phyloP scores from a whole-genome alignment of 1,284 basidiomycete genomes.

The Gomphus sp. region DNA sequence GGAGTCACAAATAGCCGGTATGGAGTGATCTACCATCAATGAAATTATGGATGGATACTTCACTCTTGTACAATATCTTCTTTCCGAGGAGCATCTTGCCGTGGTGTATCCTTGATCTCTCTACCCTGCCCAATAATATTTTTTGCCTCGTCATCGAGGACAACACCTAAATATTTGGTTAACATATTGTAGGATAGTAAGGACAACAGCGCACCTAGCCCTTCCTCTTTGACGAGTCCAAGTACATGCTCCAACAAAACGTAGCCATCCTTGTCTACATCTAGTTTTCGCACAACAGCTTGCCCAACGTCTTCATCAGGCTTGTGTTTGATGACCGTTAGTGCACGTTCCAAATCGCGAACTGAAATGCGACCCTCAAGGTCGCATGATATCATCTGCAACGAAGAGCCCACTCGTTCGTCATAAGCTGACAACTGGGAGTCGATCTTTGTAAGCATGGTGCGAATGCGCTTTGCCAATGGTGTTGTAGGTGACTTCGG shows the following conservation, averaged over 20 bases:
- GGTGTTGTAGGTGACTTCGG: slow-evolving; percentile 72
- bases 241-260: slow-evolving; percentile 83
- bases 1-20: neutral
- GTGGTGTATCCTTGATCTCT: slow-evolving; percentile 39
- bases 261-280: slow-evolving; percentile 93
- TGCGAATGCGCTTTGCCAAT: slow-evolving; percentile 88
- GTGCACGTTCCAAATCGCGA: slow-evolving; percentile 82
- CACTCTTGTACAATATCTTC: slow-evolving; percentile 81
- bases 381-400: slow-evolving; percentile 93
- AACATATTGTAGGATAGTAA: slow-evolving; percentile 4
- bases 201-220: slow-evolving; percentile 43
- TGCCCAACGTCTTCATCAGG: slow-evolving; percentile 90
- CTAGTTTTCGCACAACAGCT: slow-evolving; percentile 86
- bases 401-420: slow-evolving; percentile 77
- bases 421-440: slow-evolving; percentile 91
- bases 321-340: slow-evolving; percentile 89
- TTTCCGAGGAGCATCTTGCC: slow-evolving; percentile 69
- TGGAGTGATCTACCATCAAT: neutral
- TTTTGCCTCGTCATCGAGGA: slow-evolving; percentile 67
- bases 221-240: slow-evolving; percentile 71
- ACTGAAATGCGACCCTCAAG: slow-evolving; percentile 89
- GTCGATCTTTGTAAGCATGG: slow-evolving; percentile 96
- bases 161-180: slow-evolving; percentile 38
- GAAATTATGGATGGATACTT: neutral
- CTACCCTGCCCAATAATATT: slow-evolving; percentile 64